phyloP scores from a whole-genome alignment of 768 basidiomycete species.

The Aureoboletus auriporus region DNA sequence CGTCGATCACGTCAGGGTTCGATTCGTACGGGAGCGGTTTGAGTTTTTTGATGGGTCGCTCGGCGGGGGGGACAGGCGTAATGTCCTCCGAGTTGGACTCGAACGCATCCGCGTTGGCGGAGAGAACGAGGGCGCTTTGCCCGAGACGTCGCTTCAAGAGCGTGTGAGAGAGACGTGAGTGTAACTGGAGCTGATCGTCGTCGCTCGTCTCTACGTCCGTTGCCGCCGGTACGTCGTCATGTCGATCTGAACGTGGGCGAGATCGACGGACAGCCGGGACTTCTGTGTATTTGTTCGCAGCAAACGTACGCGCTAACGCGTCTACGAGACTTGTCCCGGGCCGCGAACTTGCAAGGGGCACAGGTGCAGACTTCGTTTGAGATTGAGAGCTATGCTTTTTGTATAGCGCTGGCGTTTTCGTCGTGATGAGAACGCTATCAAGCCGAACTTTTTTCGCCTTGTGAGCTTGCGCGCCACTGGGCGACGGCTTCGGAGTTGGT shows the following conservation, averaged over 20 bases:
- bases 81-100: constrained; percentile 14
- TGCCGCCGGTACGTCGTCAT: constrained; percentile 1
- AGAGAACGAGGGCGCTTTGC: not conserved
- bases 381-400: not conserved
- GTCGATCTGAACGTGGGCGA: not conserved
- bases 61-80: not conserved
- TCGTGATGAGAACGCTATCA: constrained; percentile 21
- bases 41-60: constrained; percentile 14
- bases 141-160: constrained; percentile 1
- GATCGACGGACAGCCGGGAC: not conserved
- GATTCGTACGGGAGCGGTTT: constrained; percentile 21
- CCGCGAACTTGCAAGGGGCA: not conserved
- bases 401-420: constrained; percentile 1
- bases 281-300: constrained; percentile 21
- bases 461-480: not conserved
- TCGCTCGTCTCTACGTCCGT: constrained; percentile 23
- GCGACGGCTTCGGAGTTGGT: not conserved
- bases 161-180: constrained; percentile 10
- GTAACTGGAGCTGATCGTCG: constrained; percentile 11
- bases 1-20: constrained; percentile 14
- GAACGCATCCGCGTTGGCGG: not conserved
- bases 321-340: constrained; percentile 15
- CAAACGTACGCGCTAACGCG: constrained; percentile 22
- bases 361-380: not conserved
- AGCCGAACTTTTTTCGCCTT: constrained; percentile 19